These are phyloP conservation scores for peach (Prunus persica) DNA, from an alignment of 306 rosid species.

Conservation along the genomic window Prunus_persica_NCBIv2 NC_034014.1:24352501-24353000, in stretches of 20 bases:
- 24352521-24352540: background rate
- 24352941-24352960: constrained; percentile 79
- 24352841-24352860: constrained; percentile 67
- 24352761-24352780: constrained; percentile 13
- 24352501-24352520: constrained; percentile 3
- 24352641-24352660: constrained; percentile 15
- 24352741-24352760: constrained; percentile 12
- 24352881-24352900: constrained; percentile 18
- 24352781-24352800: constrained; percentile 10
- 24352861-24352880: constrained; percentile 40
- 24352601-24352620: constrained; percentile 19
- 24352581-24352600: constrained; percentile 10
- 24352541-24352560: constrained; percentile 5
- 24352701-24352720: constrained; percentile 1
- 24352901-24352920: constrained; percentile 53
- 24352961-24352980: constrained; percentile 65
- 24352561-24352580: background rate
- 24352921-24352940: constrained; percentile 45
- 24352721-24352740: constrained; percentile 14
- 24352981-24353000: constrained; percentile 56
- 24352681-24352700: constrained; percentile 15
- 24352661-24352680: constrained; percentile 14
- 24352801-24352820: constrained; percentile 14
- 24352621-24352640: constrained; percentile 20
- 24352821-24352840: constrained; percentile 54